These are phyloP conservation scores for Hysterangium stoloniferum DNA, from an alignment of 768 basidiomycete genomes.

Conservation along the genomic window DNA sequence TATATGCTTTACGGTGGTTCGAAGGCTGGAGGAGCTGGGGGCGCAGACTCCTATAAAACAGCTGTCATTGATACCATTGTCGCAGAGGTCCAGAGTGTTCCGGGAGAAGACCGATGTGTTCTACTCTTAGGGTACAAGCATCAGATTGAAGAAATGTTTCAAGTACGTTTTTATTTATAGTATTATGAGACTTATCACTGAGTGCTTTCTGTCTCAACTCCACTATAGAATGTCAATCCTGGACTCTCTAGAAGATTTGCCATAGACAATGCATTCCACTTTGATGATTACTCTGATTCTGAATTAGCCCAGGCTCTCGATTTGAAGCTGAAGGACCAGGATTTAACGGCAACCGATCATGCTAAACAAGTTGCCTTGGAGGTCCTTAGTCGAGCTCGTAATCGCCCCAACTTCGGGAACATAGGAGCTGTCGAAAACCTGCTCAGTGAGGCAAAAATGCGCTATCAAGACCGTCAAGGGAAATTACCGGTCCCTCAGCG, in stretches of 20 bases:
- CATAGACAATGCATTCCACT: constrained; percentile 62
- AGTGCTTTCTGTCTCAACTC: neutral
- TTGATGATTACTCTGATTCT: constrained; percentile 51
- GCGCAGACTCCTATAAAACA: constrained; percentile 48
- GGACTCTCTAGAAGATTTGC: constrained; percentile 59
- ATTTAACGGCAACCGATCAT: constrained; percentile 45
- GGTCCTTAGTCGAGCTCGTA: constrained; percentile 22
- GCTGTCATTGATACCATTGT: constrained; percentile 70
- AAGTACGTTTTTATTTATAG: constrained; percentile 32
- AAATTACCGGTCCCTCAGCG: constrained; percentile 19
- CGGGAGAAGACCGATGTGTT: constrained; percentile 65
- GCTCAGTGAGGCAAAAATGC: constrained; percentile 41
- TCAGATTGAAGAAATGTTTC: constrained; percentile 69
- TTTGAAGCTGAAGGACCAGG: constrained; percentile 47
- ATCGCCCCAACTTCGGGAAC: constrained; percentile 58
- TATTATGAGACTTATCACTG: neutral
- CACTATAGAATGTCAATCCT: constrained; percentile 65
- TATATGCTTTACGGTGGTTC: constrained; percentile 56
- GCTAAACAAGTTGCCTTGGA: constrained; percentile 54
- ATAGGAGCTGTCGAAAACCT: constrained; percentile 59
- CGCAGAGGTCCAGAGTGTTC: constrained; percentile 61
- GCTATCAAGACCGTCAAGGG: constrained; percentile 34
- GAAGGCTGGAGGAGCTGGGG: constrained; percentile 20
- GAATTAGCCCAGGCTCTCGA: constrained; percentile 48
- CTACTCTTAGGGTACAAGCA: constrained; percentile 57